Conservation (phyloP, 441 rosid species). For the Gossypium davidsonii region DNA sequence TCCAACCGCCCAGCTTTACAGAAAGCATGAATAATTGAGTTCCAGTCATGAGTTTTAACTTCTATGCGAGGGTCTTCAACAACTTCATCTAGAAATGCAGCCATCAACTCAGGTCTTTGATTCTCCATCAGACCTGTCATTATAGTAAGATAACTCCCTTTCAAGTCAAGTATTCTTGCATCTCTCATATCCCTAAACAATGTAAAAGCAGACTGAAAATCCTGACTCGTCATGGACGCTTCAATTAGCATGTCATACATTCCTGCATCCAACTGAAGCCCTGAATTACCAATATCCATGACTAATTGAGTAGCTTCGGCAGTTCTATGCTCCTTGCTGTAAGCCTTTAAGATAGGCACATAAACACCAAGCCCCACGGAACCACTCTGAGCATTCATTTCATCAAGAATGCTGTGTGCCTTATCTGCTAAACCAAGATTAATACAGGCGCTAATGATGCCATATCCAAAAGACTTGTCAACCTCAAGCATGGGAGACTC, state of each 20-base stretch:
- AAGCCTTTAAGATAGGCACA: constrained; percentile 67
- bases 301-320: constrained; percentile 93
- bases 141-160: constrained; percentile 73
- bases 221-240: constrained; percentile 87
- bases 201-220: constrained; percentile 81
- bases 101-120: constrained; percentile 85
- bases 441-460: constrained; percentile 69
- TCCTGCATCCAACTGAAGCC: constrained; percentile 61
- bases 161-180: constrained; percentile 46
- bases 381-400: constrained; percentile 60
- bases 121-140: constrained; percentile 91
- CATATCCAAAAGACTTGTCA: constrained; percentile 65
- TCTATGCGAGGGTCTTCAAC: constrained; percentile 80
- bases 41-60: constrained; percentile 94
- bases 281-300: constrained; percentile 59
- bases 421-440: constrained; percentile 68
- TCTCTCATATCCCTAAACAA: constrained; percentile 89
- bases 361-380: constrained; percentile 59
- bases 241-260: constrained; percentile 61
- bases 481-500: constrained; percentile 30
- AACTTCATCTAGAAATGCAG: constrained; percentile 81
- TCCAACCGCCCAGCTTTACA: constrained; percentile 79
- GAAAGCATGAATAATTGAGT: constrained; percentile 87
- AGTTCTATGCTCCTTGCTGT: constrained; percentile 69
- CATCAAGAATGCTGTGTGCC: constrained; percentile 67